These are phyloP conservation scores for Phytophthora agathidicida DNA, from an alignment of 352 stramenopile species.

Conservation along the genomic window DNA sequence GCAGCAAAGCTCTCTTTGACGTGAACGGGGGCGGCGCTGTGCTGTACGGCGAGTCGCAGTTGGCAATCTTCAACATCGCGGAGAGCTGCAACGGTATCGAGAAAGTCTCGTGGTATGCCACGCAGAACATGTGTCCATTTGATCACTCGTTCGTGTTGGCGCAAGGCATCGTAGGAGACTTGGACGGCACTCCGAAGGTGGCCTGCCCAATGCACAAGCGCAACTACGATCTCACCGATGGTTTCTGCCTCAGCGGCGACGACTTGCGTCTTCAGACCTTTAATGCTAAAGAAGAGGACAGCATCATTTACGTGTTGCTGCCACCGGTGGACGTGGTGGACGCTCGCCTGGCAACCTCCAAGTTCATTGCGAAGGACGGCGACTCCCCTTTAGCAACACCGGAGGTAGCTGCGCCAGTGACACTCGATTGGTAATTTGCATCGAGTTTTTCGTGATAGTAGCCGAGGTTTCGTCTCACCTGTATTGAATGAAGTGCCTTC, in stretches of 20 bases:
- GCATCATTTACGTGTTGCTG: slow-evolving; percentile 81
- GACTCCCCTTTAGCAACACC: not conserved
- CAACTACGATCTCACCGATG: slow-evolving; percentile 82
- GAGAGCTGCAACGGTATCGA: slow-evolving; percentile 65
- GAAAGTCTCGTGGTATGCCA: slow-evolving; percentile 87
- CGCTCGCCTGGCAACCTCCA: slow-evolving; percentile 82
- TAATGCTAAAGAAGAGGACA: slow-evolving; percentile 75
- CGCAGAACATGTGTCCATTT: slow-evolving; percentile 94
- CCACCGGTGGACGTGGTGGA: slow-evolving; percentile 80
- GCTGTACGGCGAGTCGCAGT: slow-evolving; percentile 90
- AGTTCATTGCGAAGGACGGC: slow-evolving; percentile 35
- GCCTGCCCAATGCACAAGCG: slow-evolving; percentile 94
- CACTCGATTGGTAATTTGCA: slow-evolving; percentile 26
- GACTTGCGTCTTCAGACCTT: slow-evolving; percentile 87
- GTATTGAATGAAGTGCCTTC: too few species aligned
- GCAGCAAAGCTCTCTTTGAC: slow-evolving; percentile 71
- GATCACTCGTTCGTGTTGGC: slow-evolving; percentile 94
- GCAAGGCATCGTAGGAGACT: slow-evolving; percentile 90
- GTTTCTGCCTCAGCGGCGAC: slow-evolving; percentile 70
- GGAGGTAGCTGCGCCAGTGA: slow-evolving; percentile 4
- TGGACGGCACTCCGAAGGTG: slow-evolving; percentile 82
- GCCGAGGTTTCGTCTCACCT: too few species aligned
- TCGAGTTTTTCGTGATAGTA: too few species aligned
- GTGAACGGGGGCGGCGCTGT: slow-evolving; percentile 87
- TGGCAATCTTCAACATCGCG: slow-evolving; percentile 91